phyloP scores from a whole-genome alignment of 305 asterid species.

The Fraxinus latifolia region DNA sequence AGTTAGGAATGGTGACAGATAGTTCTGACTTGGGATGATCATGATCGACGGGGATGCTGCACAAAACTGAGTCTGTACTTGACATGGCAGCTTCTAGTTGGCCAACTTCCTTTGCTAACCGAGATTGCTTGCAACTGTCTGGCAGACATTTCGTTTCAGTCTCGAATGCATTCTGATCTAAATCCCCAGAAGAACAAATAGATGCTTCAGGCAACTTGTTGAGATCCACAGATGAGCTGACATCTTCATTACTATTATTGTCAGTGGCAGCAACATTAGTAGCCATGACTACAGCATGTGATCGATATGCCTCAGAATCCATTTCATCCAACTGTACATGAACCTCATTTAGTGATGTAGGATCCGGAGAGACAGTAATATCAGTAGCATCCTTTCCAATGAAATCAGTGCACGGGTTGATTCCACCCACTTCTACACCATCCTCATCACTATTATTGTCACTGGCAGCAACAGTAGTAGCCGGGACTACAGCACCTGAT shows the following conservation, averaged over 20 bases:
- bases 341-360: slow-evolving; percentile 30
- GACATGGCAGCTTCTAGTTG: slow-evolving; percentile 30
- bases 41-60: slow-evolving; percentile 17
- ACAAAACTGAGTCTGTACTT: slow-evolving; percentile 24
- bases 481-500: slow-evolving; percentile 26
- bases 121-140: slow-evolving; percentile 29
- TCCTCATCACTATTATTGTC: slow-evolving; percentile 22
- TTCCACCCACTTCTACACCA: slow-evolving; percentile 30
- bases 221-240: slow-evolving; percentile 30
- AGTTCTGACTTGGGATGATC: slow-evolving; percentile 36
- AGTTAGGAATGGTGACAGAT: slow-evolving; percentile 28
- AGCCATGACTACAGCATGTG: slow-evolving; percentile 27
- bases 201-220: slow-evolving; percentile 35
- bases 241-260: slow-evolving; percentile 15
- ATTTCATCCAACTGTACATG: slow-evolving; percentile 27
- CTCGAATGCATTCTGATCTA: slow-evolving; percentile 34
- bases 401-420: slow-evolving; percentile 20
- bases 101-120: slow-evolving; percentile 34
- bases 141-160: slow-evolving; percentile 23
- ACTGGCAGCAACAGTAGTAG: slow-evolving; percentile 30
- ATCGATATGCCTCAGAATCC: slow-evolving; percentile 22
- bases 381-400: slow-evolving; percentile 27
- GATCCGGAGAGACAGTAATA: slow-evolving; percentile 25
- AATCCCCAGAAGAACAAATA: slow-evolving; percentile 27
- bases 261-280: slow-evolving; percentile 31